Base-by-base conservation (phyloP, 2,329 filamentous ascomycete species). In the Polychaeton citri region DNA sequence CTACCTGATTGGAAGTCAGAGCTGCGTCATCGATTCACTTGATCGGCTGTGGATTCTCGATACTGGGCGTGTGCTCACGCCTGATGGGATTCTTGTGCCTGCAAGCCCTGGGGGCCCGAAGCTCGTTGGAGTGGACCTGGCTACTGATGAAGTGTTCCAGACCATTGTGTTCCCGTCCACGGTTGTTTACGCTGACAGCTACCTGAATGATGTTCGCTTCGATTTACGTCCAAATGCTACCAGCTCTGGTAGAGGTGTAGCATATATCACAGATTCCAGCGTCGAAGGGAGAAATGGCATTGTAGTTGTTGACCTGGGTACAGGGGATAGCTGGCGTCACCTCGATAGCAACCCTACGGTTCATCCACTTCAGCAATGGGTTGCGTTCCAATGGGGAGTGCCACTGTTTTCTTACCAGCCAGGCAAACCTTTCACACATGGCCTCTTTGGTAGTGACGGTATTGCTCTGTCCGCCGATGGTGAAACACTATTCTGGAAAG, bases 21-120 rank as follows among this genome's bases (percentile, higher is more conserved):
- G 60, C 26, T 65, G 72, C 2, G 66, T 72, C 8, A 58, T 71
- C 13, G 68, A 72, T 41, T 43, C 66, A 0, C 47, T 53, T 2
- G 65, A 72, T 47, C 60, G 65, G 5, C 58, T 71, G 15, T 71
- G 67, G 68, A 63, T 72, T 35, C 59, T 72, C 6, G 69, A 72
- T 42, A 71, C 67, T 3, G 68, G 68, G 6, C 59, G 68, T 16
- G 61, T 60, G 1, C 47, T 57, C n/a, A 57, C 57, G 4, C 44
- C 49, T 0, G 58, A 68, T 31, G 63, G 63, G 4, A 62, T 59
- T 0, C 59, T 69, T 8, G 56, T 70, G 7, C 46, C 50, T 1
- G 59, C 68, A 1, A 52, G 58, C 1, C 58, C 59, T 19, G 68
- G 68, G 21, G 68, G 69, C 0, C 64, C 68, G 0, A 72, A 72